Percentiles rank a stretch among this genome's conserved stretches.
Conservation (phyloP, 345 rosid genomes). For the Brassica incana region DNA sequence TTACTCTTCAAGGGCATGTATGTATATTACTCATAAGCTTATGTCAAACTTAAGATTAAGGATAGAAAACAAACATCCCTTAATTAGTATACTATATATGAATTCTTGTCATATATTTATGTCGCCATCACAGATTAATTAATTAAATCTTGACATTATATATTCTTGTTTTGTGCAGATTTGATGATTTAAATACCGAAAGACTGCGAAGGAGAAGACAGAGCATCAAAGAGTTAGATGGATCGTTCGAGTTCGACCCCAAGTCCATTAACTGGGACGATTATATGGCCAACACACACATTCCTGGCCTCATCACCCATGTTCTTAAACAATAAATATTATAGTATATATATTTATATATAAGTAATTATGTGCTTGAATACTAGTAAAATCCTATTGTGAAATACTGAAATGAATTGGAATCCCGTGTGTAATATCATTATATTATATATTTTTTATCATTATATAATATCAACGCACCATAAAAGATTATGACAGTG, state of each 20-base stretch:
- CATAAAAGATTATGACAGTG: not conserved
- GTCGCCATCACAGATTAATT: not conserved
- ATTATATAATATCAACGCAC: not conserved
- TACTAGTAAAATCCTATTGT: slow-evolving; percentile 2
- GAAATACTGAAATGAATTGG: slow-evolving; percentile 10
- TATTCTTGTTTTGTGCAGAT: slow-evolving; percentile 42
- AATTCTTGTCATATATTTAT: not conserved
- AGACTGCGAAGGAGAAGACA: slow-evolving; percentile 45
- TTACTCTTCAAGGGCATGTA: slow-evolving; percentile 87
- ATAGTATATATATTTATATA: not conserved
- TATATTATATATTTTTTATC: not conserved
- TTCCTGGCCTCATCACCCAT: slow-evolving; percentile 65
- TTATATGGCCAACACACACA: slow-evolving; percentile 57
- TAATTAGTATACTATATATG: not conserved
- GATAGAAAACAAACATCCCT: not conserved
- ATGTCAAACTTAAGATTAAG: not conserved
- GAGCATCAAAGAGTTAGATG: slow-evolving; percentile 40
- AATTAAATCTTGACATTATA: not conserved
- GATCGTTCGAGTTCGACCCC: slow-evolving; percentile 62
- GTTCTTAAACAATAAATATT: slow-evolving; percentile 49
- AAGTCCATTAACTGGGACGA: slow-evolving; percentile 64
- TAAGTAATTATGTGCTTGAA: not conserved
- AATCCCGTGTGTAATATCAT: slow-evolving; percentile 14
- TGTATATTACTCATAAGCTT: slow-evolving; percentile 31
- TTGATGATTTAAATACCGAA: slow-evolving; percentile 69